These are phyloP conservation scores for Fusarium pseudocircinatum DNA, from an alignment of 2,329 filamentous ascomycete species.

Conservation along the genomic window DNA sequence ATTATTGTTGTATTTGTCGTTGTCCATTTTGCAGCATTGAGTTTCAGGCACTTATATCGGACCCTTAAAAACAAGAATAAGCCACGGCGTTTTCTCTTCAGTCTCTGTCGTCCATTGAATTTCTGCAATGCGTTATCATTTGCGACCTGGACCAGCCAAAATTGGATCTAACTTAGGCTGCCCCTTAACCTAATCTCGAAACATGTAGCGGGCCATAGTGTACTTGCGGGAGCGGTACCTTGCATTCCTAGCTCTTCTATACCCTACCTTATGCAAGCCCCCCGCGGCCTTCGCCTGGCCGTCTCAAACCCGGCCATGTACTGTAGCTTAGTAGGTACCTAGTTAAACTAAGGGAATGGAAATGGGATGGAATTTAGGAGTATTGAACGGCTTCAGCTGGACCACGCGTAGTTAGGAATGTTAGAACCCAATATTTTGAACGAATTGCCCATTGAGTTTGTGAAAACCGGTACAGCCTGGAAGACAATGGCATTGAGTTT, in stretches of 20 bases:
- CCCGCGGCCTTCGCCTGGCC: slow-evolving; percentile 22
- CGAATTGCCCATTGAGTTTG: neutral
- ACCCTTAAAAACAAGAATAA: slow-evolving; percentile 19
- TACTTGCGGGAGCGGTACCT: slow-evolving; percentile 27
- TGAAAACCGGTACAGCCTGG: neutral
- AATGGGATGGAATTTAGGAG: slow-evolving; percentile 17
- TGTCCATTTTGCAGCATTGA: neutral
- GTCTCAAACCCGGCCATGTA: slow-evolving; percentile 31
- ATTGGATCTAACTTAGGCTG: neutral
- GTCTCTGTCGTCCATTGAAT: slow-evolving; percentile 5
- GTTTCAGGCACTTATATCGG: neutral
- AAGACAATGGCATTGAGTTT: neutral
- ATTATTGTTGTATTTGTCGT: slow-evolving; percentile 1
- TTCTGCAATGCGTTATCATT: slow-evolving; percentile 2
- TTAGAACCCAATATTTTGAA: neutral
- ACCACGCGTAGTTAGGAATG: neutral
- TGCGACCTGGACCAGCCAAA: slow-evolving; percentile 6
- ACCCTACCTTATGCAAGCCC: slow-evolving; percentile 26
- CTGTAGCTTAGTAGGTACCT: neutral
- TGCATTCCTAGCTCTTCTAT: slow-evolving; percentile 22
- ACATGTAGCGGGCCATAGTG: slow-evolving; percentile 24
- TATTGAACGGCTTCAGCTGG: slow-evolving; percentile 11
- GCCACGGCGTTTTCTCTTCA: slow-evolving; percentile 17
- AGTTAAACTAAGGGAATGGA: neutral
- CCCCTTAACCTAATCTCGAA: slow-evolving; percentile 31